A percentile compares a stretch with the other conserved stretches of the same genome.
These are phyloP conservation scores for Vanderwaltozyma verrucispora DNA, from an alignment of 805 yeast genomes.

Conservation along the genomic window DNA sequence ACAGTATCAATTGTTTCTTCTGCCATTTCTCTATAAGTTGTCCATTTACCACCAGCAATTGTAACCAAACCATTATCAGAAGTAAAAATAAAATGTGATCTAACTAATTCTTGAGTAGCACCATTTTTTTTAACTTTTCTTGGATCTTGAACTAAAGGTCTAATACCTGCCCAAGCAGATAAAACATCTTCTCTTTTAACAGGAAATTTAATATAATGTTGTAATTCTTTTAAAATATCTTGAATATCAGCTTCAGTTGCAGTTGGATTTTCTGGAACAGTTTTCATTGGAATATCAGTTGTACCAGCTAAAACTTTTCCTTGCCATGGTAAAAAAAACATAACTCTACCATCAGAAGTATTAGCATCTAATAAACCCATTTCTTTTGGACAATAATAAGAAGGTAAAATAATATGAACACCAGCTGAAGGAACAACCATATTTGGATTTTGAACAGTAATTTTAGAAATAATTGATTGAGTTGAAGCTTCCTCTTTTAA, in stretches of 20 bases:
- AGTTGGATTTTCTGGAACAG: slow-evolving; percentile 63
- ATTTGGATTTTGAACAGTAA: slow-evolving; percentile 37
- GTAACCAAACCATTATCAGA: slow-evolving; percentile 73
- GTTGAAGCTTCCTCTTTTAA: background rate
- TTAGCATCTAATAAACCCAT: slow-evolving; percentile 87
- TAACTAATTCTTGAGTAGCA: slow-evolving; percentile 79
- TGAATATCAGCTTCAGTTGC: slow-evolving; percentile 84
- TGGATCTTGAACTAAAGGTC: slow-evolving; percentile 89
- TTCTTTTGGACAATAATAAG: slow-evolving; percentile 77
- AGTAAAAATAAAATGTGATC: slow-evolving; percentile 73
- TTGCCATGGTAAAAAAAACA: slow-evolving; percentile 97
- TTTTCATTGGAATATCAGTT: slow-evolving; percentile 77
- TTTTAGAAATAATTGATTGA: slow-evolving; percentile 20
- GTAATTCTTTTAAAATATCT: slow-evolving; percentile 78
- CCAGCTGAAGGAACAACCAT: slow-evolving; percentile 95
- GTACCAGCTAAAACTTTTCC: slow-evolving; percentile 95
- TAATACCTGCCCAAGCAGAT: slow-evolving; percentile 94
- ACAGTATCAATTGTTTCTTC: slow-evolving; percentile 80
- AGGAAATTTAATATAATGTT: slow-evolving; percentile 80
- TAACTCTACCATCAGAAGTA: slow-evolving; percentile 90
- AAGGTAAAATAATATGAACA: slow-evolving; percentile 86
- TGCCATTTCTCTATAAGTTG: slow-evolving; percentile 97
- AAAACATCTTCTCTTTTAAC: slow-evolving; percentile 84
- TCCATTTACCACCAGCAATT: slow-evolving; percentile 97
- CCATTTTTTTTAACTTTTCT: slow-evolving; percentile 34